phyloP scores from a whole-genome alignment of 306 rosid genomes.

The Amphicarpaea edgeworthii region DNA sequence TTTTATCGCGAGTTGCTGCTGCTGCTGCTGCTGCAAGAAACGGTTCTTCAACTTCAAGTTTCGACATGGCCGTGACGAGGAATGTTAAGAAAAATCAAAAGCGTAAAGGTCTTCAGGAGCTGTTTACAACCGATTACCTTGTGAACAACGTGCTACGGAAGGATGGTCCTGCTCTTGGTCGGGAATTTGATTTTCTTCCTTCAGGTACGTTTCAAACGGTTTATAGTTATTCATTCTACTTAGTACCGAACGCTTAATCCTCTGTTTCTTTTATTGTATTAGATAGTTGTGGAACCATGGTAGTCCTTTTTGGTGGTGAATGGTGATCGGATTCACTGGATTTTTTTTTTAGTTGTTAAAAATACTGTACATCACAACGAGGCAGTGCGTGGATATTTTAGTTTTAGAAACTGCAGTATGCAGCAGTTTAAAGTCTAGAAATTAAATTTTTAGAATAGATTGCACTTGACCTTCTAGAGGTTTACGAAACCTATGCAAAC shows the following conservation, averaged over 20 bases:
- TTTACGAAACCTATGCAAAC: no score
- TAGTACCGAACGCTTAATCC: background rate
- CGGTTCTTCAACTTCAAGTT: slow-evolving; percentile 44
- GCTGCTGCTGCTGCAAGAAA: slow-evolving; percentile 38
- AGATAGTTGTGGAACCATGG: background rate
- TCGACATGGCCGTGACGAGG: slow-evolving; percentile 35
- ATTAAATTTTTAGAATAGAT: no score
- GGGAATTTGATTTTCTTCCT: slow-evolving; percentile 71
- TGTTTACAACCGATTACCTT: slow-evolving; percentile 54
- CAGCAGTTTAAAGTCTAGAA: no score
- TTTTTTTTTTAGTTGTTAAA: slow-evolving; percentile 3
- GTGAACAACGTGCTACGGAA: slow-evolving; percentile 58
- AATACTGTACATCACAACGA: background rate
- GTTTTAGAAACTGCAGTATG: no score
- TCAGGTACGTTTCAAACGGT: slow-evolving; percentile 49
- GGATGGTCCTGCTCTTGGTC: slow-evolving; percentile 74
- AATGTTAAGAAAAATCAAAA: slow-evolving; percentile 45
- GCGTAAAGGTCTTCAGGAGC: slow-evolving; percentile 50
- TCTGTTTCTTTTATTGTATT: background rate
- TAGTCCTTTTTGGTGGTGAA: background rate
- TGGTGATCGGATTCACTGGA: slow-evolving; percentile 2
- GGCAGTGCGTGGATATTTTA: background rate
- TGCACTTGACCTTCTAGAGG: no score
- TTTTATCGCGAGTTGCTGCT: slow-evolving; percentile 32
- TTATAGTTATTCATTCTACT: slow-evolving; percentile 7